phyloP scores from a whole-genome alignment of 352 stramenopile species.

The Phytophthora ramorum region DNA sequence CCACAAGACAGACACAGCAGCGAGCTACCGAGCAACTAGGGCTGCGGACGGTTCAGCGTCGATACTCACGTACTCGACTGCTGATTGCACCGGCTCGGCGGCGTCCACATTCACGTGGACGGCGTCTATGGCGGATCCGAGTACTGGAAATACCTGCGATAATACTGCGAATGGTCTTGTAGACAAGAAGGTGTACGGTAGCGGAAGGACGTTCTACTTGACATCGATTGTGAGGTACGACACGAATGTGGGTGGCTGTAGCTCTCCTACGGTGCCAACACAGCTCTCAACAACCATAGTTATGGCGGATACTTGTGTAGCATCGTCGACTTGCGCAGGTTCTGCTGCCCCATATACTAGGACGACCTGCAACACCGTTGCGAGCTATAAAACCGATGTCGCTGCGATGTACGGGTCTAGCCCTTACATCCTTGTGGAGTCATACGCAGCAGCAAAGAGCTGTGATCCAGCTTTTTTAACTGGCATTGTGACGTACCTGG shows the following conservation, averaged over 20 bases:
- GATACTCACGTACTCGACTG: too few relatives aligned
- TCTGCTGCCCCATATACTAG: not conserved
- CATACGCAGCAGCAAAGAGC: not conserved
- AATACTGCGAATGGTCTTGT: too few relatives aligned
- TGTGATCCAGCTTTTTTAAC: not conserved
- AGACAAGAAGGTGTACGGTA: constrained; percentile 7
- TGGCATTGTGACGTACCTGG: not conserved
- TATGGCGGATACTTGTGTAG: not conserved
- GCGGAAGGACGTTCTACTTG: not conserved
- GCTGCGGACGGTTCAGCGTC: too few relatives aligned
- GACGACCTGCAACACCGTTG: not conserved
- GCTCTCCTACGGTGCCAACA: not conserved
- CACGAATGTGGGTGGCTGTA: not conserved
- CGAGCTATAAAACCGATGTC: too few relatives aligned
- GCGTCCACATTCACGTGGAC: too few relatives aligned
- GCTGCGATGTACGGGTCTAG: not conserved
- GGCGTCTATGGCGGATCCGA: too few relatives aligned
- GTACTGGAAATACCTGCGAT: too few relatives aligned
- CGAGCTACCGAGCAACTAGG: too few relatives aligned
- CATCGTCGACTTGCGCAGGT: not conserved
- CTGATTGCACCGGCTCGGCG: too few relatives aligned
- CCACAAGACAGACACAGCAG: too few relatives aligned
- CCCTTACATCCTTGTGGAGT: constrained; percentile 8
- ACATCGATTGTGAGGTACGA: constrained; percentile 4
- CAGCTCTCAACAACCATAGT: not conserved